Percentiles rank a stretch among this genome's conserved stretches.
These are phyloP conservation scores for Vaccinium macrocarpon DNA, from an alignment of 148 eudicot species.

Conservation along the genomic window DNA sequence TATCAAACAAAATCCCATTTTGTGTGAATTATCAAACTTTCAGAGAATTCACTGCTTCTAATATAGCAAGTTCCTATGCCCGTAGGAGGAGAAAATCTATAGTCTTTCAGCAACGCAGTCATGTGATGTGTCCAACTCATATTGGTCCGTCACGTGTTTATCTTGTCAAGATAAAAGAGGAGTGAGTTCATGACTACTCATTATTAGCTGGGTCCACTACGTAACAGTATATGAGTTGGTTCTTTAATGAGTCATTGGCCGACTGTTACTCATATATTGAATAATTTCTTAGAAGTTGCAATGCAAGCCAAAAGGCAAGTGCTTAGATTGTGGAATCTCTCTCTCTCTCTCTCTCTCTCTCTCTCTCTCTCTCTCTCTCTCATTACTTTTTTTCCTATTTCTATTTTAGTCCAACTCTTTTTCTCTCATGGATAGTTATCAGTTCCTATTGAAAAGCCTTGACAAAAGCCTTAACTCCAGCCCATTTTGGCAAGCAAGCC, in stretches of 20 bases:
- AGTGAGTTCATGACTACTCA: background rate
- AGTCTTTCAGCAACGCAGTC: background rate
- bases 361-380: background rate
- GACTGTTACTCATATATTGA: background rate
- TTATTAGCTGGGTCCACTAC: background rate
- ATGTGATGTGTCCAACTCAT: too few species aligned
- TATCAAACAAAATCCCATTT: background rate
- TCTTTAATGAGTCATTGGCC: too few species aligned
- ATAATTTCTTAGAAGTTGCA: background rate
- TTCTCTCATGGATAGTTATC: background rate
- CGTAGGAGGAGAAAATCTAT: background rate
- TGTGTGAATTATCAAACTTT: too few species aligned
- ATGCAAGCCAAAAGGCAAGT: background rate
- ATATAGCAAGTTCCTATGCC: background rate
- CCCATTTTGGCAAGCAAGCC: background rate
- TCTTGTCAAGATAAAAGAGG: background rate
- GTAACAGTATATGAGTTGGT: background rate
- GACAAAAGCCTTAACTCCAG: background rate
- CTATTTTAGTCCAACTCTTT: background rate
- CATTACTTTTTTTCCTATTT: background rate
- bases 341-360: background rate
- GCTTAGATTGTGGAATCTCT: background rate
- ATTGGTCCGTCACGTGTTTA: too few species aligned
- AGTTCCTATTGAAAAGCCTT: background rate
- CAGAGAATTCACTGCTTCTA: background rate